Evolutionary conservation across 1,139 yeast genomes (phyloP).

Genomic region (Barnettozyma hawaiiensis): DNA sequence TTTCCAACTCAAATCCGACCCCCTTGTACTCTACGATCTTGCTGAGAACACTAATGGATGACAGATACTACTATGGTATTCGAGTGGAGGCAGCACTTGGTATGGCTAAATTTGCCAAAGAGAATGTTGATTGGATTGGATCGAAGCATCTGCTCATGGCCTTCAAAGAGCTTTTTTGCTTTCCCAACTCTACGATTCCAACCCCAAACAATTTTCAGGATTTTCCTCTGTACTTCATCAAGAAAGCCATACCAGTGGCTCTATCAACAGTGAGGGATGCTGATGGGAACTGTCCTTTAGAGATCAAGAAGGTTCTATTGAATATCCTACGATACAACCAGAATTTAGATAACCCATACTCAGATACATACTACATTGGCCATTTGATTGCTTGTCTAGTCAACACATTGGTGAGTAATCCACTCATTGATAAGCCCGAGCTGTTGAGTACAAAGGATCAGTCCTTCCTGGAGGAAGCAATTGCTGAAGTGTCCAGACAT

Average conservation of each 20-base stretch:
- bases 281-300: conserved; percentile 61
- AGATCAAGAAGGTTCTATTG: conserved; percentile 56
- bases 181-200: conserved; percentile 61
- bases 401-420: conserved; percentile 35
- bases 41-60: conserved; percentile 76
- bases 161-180: conserved; percentile 68
- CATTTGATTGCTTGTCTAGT: conserved; percentile 55
- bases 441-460: conserved; percentile 27
- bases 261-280: conserved; percentile 57
- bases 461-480: conserved; percentile 38
- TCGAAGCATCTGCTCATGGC: conserved; percentile 65
- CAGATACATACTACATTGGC: conserved; percentile 66
- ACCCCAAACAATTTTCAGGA: conserved; percentile 75
- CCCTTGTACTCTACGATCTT: conserved; percentile 70
- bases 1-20: conserved; percentile 48
- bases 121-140: conserved; percentile 63
- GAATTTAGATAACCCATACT: conserved; percentile 70
- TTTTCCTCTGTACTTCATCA: conserved; percentile 59
- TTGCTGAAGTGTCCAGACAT: conserved; percentile 63
- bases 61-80: conserved; percentile 83
- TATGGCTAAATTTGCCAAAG: conserved; percentile 59
- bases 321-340: conserved; percentile 81
- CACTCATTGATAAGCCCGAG: conserved; percentile 22
- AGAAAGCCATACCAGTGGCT: conserved; percentile 60
- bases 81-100: conserved; percentile 84